Evolutionary conservation across 352 stramenopile genomes (phyloP), one percentile per base, ranked within the genome.

Genomic region (Proteromonas lacertae): DNA sequence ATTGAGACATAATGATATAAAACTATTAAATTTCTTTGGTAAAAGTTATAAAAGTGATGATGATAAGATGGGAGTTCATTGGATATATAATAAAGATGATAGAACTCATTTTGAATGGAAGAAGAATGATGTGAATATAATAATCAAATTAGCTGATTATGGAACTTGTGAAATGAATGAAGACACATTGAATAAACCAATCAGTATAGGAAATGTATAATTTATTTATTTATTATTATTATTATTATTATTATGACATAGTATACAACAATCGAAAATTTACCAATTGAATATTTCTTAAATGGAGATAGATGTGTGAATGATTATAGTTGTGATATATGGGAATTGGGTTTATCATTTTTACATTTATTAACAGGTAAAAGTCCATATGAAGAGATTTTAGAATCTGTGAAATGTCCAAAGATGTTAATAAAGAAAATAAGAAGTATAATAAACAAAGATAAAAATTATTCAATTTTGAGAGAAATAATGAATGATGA

Each of bases 251-350:
- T n/a, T n/a, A n/a, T 22, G 19, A 4, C 8, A 12, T 34, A 83
- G 26, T 94, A 95, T 45, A 90, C 83, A 20, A 97, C 86, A 13
- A 53, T 96, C 13, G 86, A 97, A 50, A 97, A 97, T 48, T 76
- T 76, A 10, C 74, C 86, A 1, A 59, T 83, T 16, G 86, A 97
- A 30, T 88, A 83, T 34, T 50, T 96, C 6, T 57, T 94, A 23
- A 51, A 80, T 29, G 86, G 86, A 21, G 68, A 90, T 45, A 50
- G 51, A 3, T 71, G 78, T 3, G 37, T 54, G 35, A 78, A 81
- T 50, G 79, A 64, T 1, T 87, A 80, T 49, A 69, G 70, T 10
- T 60, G 75, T 31, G 84, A 97, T 52, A 76, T 64, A 5, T 97
- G 93, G 51, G 70, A 71, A 2, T 52, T 94, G 1, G 84, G 81